These are phyloP conservation scores for Tuber calosporum DNA, from an alignment of 495 filamentous ascomycete species.

Conservation along the genomic window DNA sequence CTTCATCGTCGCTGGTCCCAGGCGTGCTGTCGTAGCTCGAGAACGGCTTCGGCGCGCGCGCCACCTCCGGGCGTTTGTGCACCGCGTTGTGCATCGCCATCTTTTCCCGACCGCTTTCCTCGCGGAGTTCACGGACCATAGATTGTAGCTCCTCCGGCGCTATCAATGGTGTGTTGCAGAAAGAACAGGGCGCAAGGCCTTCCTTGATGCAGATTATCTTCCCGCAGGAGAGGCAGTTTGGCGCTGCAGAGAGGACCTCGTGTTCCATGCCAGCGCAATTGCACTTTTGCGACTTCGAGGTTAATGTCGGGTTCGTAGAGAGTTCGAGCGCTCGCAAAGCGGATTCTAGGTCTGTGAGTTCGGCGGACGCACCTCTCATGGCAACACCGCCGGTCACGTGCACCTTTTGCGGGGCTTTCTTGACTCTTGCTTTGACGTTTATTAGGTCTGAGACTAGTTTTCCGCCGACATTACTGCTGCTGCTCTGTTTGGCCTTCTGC, in stretches of 20 bases:
- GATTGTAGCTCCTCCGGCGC: constrained; percentile 62
- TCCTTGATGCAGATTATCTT: constrained; percentile 97
- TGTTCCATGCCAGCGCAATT: constrained; percentile 80
- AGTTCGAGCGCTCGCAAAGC: constrained; percentile 87
- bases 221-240: constrained; percentile 87
- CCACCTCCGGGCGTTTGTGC: constrained; percentile 59
- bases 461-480: constrained; percentile 63
- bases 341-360: constrained; percentile 75
- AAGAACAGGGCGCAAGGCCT: constrained; percentile 89
- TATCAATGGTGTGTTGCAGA: constrained; percentile 70
- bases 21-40: constrained; percentile 43
- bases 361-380: constrained; percentile 68
- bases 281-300: constrained; percentile 57
- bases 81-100: constrained; percentile 67
- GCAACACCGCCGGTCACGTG: constrained; percentile 63
- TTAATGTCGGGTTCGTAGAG: constrained; percentile 70
- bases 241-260: constrained; percentile 73
- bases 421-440: constrained; percentile 49
- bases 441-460: constrained; percentile 68
- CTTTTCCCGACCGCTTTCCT: constrained; percentile 77
- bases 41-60: constrained; percentile 47
- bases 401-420: constrained; percentile 47
- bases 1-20: constrained; percentile 48
- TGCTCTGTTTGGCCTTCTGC: constrained; percentile 53
- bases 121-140: constrained; percentile 79